A percentile compares a stretch with the other conserved stretches of the same genome.
phyloP scores from a whole-genome alignment of 805 yeast species.

The Citeromyces matritensis region DNA sequence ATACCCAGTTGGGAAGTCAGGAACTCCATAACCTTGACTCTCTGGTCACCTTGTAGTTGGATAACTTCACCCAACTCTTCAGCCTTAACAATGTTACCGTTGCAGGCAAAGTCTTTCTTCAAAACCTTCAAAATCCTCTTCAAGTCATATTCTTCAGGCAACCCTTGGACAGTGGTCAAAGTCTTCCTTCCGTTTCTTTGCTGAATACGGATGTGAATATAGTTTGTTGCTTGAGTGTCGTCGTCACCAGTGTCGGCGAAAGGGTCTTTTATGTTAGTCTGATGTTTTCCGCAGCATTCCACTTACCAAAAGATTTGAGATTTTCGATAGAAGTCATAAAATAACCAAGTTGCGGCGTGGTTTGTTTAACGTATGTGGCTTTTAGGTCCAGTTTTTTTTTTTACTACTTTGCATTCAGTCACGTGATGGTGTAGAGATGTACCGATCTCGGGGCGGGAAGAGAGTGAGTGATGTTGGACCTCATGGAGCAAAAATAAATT shows the following conservation, averaged over 20 bases:
- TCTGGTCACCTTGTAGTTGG: conserved; percentile 98
- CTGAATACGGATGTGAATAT: conserved; percentile 96
- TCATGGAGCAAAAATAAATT: too few relatives aligned
- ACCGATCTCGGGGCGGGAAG: too few relatives aligned
- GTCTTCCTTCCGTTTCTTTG: conserved; percentile 99
- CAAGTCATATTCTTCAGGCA: conserved; percentile 87
- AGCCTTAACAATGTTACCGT: conserved; percentile 95
- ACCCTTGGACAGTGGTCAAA: conserved; percentile 95
- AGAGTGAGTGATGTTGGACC: too few relatives aligned
- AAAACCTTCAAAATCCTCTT: conserved; percentile 87
- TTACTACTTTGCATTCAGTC: too few relatives aligned
- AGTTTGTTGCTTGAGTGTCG: conserved; percentile 90
- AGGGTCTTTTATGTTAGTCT: conserved; percentile 41
- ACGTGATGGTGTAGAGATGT: too few relatives aligned
- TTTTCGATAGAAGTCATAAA: conserved; percentile 86
- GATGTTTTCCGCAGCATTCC: not conserved
- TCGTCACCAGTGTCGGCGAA: conserved; percentile 99
- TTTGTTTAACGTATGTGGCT: not conserved
- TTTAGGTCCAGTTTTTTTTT: not conserved
- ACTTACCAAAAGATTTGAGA: conserved; percentile 60
- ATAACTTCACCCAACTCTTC: conserved; percentile 93
- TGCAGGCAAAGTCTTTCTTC: conserved; percentile 97
- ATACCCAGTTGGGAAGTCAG: conserved; percentile 74
- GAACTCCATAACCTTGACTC: conserved; percentile 90
- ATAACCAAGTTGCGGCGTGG: conserved; percentile 3